Percentiles rank a stretch among this genome's conserved stretches.
phyloP scores from a whole-genome alignment of 805 yeast species.

The Lipomyces starkeyi region DNA sequence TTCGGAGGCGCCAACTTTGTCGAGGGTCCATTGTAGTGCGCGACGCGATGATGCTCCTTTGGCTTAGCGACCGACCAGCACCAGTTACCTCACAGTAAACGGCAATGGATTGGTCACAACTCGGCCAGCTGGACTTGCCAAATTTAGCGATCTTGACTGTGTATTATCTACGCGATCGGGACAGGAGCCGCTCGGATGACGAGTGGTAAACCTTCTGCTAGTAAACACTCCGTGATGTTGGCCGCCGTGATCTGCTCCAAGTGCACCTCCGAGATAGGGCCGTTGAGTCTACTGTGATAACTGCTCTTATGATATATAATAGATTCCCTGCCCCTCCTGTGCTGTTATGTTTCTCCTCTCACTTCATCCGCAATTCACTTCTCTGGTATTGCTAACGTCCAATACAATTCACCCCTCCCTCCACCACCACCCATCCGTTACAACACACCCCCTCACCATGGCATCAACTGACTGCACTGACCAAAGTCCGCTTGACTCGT shows the following conservation, averaged over 20 bases:
- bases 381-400: not conserved
- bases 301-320: not conserved
- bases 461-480: not conserved
- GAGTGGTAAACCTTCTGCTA: not conserved
- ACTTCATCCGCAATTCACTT: not conserved
- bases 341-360: not conserved
- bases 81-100: not conserved
- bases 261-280: slow-evolving; percentile 1
- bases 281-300: not conserved
- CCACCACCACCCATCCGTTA: not conserved
- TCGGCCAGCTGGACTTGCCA: not conserved
- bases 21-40: too few relatives aligned
- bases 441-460: not conserved
- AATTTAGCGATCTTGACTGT: not conserved
- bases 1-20: not conserved
- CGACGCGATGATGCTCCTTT: not conserved
- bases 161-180: not conserved
- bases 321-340: not conserved
- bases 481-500: not conserved
- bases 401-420: not conserved
- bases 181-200: too few relatives aligned
- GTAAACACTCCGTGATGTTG: not conserved
- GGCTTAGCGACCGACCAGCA: not conserved
- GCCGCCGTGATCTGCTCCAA: slow-evolving; percentile 1
- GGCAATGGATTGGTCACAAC: not conserved